Evolutionary conservation across 495 filamentous ascomycete genomes (phyloP).

Genomic region (Parachaetomium inaequale): DNA sequence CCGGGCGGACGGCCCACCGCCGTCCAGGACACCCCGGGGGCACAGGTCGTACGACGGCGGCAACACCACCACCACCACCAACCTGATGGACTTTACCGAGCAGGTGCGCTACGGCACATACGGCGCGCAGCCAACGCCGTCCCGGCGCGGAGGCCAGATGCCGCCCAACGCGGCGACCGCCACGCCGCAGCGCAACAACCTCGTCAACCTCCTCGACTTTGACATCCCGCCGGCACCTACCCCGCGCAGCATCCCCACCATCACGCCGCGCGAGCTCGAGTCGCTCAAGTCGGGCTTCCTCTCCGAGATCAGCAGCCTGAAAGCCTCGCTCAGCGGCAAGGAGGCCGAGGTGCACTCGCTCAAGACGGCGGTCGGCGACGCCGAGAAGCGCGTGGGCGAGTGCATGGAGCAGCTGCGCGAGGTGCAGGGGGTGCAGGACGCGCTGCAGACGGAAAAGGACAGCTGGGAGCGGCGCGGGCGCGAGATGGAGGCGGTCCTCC

Average conservation of each 20-base stretch:
- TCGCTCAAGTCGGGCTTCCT: slow-evolving; percentile 82
- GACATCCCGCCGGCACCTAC: slow-evolving; percentile 87
- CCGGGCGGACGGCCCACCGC: slow-evolving; percentile 42
- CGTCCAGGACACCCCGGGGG: slow-evolving; percentile 59
- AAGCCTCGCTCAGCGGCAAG: slow-evolving; percentile 81
- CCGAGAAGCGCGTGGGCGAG: slow-evolving; percentile 87
- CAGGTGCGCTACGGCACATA: slow-evolving; percentile 56
- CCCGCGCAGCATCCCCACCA: slow-evolving; percentile 82
- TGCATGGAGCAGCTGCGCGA: slow-evolving; percentile 76
- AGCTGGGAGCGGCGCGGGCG: slow-evolving; percentile 78
- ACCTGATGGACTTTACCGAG: slow-evolving; percentile 84
- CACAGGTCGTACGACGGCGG: slow-evolving; percentile 32
- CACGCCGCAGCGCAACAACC: slow-evolving; percentile 37
- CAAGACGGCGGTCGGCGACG: slow-evolving; percentile 79
- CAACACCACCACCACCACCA: slow-evolving; percentile 51
- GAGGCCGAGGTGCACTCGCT: slow-evolving; percentile 84
- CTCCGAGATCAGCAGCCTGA: slow-evolving; percentile 85
- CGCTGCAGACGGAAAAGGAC: slow-evolving; percentile 69
- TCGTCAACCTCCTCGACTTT: slow-evolving; percentile 77
- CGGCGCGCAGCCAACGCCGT: slow-evolving; percentile 27
- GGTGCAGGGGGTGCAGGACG: slow-evolving; percentile 62
- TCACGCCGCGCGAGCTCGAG: slow-evolving; percentile 90
- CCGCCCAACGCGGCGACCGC: slow-evolving; percentile 23
- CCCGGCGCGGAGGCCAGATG: slow-evolving; percentile 27
- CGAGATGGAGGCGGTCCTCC: slow-evolving; percentile 79